Evolutionary conservation across 2,329 filamentous ascomycete genomes (phyloP).

Genomic region (Botryotinia convoluta): DNA sequence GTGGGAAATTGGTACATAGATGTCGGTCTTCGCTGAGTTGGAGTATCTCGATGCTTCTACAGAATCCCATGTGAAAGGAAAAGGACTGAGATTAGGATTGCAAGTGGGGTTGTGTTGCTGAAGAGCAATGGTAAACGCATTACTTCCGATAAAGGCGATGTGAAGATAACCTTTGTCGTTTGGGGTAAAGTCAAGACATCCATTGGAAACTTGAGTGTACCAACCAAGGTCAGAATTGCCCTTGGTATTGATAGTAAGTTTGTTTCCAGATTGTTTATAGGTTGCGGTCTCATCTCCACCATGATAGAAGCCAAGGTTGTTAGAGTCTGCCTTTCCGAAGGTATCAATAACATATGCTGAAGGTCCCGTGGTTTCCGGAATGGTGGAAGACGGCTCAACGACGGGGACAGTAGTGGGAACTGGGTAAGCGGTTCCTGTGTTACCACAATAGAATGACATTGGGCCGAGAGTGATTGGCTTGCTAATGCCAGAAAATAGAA

Average conservation of each 20-base stretch:
- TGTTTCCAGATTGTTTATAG: slow-evolving; percentile 50
- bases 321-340: slow-evolving; percentile 52
- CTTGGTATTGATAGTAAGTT: slow-evolving; percentile 54
- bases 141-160: slow-evolving; percentile 60
- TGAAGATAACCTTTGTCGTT: slow-evolving; percentile 61
- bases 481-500: slow-evolving; percentile 50
- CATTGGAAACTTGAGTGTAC: slow-evolving; percentile 55
- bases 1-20: slow-evolving; percentile 66
- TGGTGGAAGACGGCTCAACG: slow-evolving; percentile 46
- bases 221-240: slow-evolving; percentile 58
- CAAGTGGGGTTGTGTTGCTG: slow-evolving; percentile 66
- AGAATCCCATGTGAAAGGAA: slow-evolving; percentile 66
- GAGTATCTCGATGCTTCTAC: slow-evolving; percentile 62
- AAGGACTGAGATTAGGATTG: slow-evolving; percentile 54
- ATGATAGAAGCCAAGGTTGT: slow-evolving; percentile 64
- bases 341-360: slow-evolving; percentile 58
- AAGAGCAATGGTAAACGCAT: slow-evolving; percentile 61
- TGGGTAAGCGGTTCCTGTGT: slow-evolving; percentile 49
- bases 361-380: slow-evolving; percentile 49
- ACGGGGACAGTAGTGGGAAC: slow-evolving; percentile 43
- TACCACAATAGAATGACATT: slow-evolving; percentile 58
- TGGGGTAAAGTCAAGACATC: slow-evolving; percentile 54
- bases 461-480: slow-evolving; percentile 52
- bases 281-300: slow-evolving; percentile 60
- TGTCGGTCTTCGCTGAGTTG: slow-evolving; percentile 46